Evolutionary conservation across 2,329 filamentous ascomycete genomes (phyloP), one percentile per base, ranked within the genome.

Genomic region (Trichophyton simii): DNA sequence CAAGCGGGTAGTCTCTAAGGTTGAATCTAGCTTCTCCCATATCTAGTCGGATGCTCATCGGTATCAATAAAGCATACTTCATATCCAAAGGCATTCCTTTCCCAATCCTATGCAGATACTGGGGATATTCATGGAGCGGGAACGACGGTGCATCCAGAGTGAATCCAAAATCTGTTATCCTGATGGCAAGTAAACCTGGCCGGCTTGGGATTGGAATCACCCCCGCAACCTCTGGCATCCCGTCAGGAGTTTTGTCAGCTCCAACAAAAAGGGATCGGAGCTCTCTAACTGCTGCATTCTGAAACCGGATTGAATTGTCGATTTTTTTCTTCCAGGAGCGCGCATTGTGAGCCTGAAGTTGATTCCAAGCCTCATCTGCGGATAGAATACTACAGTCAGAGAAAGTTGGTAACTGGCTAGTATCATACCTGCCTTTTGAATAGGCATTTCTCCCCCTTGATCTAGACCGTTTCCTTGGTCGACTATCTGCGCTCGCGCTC

Each of bases 21-120:
- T 86, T 87, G n/a, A 95, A 82, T 64, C 88, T 86, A 8, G 87
- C 89, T 73, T 99, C 94, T 58, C 91, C 88, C 85, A 96, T 91
- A 63, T 88, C 88, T 64, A 99, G 82, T 65, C 90, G 86, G 1
- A 99, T 81, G 72, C 88, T 88, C 86, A 96, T 90, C 0, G 94
- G 95, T 9, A 99, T 79, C 18, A 99, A 80, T 20, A 99, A 79
- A 8, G 90, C 86, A 72, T 97, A 99, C 69, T 92, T 80, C 83
- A 91, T 99, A 68, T 95, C 87, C 64, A 84, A 81, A 0, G 94
- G 94, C 84, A 99, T 95, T 0, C 94, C 94, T 76, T 99, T 99
- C n/a, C 94, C 94, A 62, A 97, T 86, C 57, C 84, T 83, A 70
- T 96, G 83, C 28, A 99, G 78, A 71, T 95, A 99, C 15, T 87